phyloP scores from a whole-genome alignment of 1,139 yeast species.

The Pichia inconspicua region DNA sequence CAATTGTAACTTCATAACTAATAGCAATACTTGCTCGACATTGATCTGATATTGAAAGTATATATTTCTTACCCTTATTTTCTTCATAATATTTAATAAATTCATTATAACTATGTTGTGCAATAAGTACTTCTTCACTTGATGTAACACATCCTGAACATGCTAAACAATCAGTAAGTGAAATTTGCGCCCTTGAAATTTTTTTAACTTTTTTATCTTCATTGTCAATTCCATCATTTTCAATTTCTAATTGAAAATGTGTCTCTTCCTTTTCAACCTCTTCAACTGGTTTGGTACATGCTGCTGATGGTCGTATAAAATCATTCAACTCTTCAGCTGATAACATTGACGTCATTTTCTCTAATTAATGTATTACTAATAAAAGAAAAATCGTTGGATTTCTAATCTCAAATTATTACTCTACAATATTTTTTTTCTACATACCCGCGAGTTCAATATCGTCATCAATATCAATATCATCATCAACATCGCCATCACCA shows the following conservation, averaged over 20 bases:
- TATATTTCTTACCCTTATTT: constrained; percentile 36
- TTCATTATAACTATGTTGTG: constrained; percentile 83
- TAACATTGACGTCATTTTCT: constrained; percentile 70
- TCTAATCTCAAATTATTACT: no score
- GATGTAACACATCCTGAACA: constrained; percentile 97
- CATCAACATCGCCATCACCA: neutral
- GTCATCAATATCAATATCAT: neutral
- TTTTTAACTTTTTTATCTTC: no score
- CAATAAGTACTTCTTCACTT: constrained; percentile 87
- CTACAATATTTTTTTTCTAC: no score
- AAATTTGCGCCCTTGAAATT: constrained; percentile 77
- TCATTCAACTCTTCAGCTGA: constrained; percentile 90
- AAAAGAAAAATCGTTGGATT: no score
- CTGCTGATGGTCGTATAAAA: constrained; percentile 88
- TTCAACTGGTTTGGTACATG: constrained; percentile 83
- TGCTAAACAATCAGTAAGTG: constrained; percentile 87
- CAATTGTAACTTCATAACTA: constrained; percentile 50
- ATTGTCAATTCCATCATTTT: constrained; percentile 41
- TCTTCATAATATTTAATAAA: constrained; percentile 50
- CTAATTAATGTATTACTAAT: neutral
- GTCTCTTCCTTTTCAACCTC: constrained; percentile 21
- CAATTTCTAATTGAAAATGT: constrained; percentile 45
- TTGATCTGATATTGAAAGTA: constrained; percentile 81
- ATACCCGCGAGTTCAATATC: neutral
- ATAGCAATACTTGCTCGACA: constrained; percentile 74